A percentile compares a stretch with the other conserved stretches of the same genome.
Evolutionary conservation across 306 rosid species (phyloP).

Genomic region (Dryas drummondii): DNA sequence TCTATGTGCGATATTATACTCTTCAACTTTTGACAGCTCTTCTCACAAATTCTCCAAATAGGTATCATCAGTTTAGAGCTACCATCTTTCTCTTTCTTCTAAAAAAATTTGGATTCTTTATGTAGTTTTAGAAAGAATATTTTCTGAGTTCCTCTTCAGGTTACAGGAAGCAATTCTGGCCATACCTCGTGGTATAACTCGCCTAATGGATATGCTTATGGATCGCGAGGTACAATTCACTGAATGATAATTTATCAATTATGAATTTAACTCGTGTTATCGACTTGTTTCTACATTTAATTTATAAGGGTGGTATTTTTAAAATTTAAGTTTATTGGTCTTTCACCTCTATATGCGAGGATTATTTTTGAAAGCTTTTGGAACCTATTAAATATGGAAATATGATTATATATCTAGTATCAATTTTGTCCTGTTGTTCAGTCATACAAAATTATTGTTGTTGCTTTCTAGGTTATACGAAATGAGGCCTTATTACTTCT

Average conservation of each 20-base stretch:
- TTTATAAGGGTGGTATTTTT: constrained; percentile 1
- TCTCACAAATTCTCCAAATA: constrained; percentile 75
- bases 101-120: constrained; percentile 18
- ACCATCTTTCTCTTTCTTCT: constrained; percentile 22
- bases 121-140: constrained; percentile 18
- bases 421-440: background rate
- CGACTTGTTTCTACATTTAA: constrained; percentile 2
- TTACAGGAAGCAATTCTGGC: constrained; percentile 96
- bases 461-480: constrained; percentile 70
- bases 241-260: constrained; percentile 2
- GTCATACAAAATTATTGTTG: background rate
- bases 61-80: constrained; percentile 52
- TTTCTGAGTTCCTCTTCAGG: constrained; percentile 58
- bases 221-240: constrained; percentile 79
- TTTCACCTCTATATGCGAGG: background rate
- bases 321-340: background rate
- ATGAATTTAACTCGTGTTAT: constrained; percentile 9
- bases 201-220: constrained; percentile 97
- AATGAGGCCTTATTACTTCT: constrained; percentile 92
- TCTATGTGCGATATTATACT: constrained; percentile 88
- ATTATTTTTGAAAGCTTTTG: constrained; percentile 1
- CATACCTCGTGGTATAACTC: constrained; percentile 88
- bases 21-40: constrained; percentile 92
- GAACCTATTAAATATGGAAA: background rate
- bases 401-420: background rate